Evolutionary conservation across 2,329 filamentous ascomycete species (phyloP).

Genomic region (Colletotrichum sp.): DNA sequence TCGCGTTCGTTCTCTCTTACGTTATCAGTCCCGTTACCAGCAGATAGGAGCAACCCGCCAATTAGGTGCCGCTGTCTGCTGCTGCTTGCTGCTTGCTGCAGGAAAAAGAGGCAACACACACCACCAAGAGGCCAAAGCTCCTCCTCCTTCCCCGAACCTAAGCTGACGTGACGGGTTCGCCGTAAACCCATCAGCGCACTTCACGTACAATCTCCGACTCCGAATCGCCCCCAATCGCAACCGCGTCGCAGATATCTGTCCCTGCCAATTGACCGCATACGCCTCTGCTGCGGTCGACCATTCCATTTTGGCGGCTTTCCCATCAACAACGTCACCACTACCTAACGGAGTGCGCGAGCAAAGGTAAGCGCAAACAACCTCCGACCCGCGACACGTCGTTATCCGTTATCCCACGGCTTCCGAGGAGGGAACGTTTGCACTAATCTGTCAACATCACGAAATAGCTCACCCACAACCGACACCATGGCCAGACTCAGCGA

Average conservation of each 20-base stretch:
- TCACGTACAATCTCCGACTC: background rate
- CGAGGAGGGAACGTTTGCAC: background rate
- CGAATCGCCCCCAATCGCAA: background rate
- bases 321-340: background rate
- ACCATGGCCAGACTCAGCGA: slow-evolving; percentile 2
- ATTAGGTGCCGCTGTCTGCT: background rate
- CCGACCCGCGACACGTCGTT: background rate
- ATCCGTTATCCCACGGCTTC: background rate
- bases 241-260: background rate
- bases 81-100: background rate
- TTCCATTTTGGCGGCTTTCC: too few relatives aligned
- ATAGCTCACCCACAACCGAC: background rate
- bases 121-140: slow-evolving; percentile 11
- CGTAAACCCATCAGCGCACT: background rate
- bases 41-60: background rate
- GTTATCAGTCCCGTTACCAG: background rate
- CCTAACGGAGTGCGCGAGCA: background rate
- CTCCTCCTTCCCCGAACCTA: background rate
- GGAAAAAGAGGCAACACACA: background rate
- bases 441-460: background rate
- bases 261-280: background rate
- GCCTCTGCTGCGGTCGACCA: background rate
- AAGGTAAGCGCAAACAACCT: slow-evolving; percentile 1
- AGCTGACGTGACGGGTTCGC: background rate
- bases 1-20: background rate